A percentile compares a stretch with the other conserved stretches of the same genome.
Evolutionary conservation across 345 rosid genomes (phyloP).

Genomic region (Hibiscus syriacus): DNA sequence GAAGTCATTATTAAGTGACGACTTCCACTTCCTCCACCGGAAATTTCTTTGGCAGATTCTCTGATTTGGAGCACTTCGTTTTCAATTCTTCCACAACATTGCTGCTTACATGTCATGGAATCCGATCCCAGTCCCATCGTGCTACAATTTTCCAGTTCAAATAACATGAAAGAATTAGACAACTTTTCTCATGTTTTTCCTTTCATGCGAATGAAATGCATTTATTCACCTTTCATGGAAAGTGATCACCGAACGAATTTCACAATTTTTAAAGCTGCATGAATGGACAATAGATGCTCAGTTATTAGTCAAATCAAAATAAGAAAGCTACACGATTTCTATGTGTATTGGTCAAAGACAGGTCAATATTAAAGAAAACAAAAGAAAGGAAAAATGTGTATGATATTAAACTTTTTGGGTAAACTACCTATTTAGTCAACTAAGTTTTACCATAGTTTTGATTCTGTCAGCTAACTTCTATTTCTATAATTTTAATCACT

Average conservation of each 20-base stretch:
- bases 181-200: neutral
- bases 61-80: neutral
- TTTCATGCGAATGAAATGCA: neutral
- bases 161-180: neutral
- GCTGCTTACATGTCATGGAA: neutral
- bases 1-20: neutral
- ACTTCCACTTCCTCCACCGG: constrained; percentile 12
- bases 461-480: too few relatives aligned
- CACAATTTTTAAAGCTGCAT: constrained; percentile 52
- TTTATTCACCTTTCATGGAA: constrained; percentile 24
- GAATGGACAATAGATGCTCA: neutral
- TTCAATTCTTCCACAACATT: constrained; percentile 3
- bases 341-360: too few relatives aligned
- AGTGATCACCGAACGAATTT: constrained; percentile 39
- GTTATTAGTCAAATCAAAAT: neutral
- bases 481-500: too few relatives aligned
- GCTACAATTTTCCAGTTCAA: neutral
- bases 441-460: too few relatives aligned
- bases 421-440: too few relatives aligned
- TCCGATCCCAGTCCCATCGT: constrained; percentile 16
- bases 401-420: too few relatives aligned
- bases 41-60: neutral
- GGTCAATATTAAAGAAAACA: too few relatives aligned
- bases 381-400: too few relatives aligned
- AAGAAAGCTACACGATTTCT: neutral